Conservation (phyloP, 257 asterid genomes). For the Agastache rugosa region DNA sequence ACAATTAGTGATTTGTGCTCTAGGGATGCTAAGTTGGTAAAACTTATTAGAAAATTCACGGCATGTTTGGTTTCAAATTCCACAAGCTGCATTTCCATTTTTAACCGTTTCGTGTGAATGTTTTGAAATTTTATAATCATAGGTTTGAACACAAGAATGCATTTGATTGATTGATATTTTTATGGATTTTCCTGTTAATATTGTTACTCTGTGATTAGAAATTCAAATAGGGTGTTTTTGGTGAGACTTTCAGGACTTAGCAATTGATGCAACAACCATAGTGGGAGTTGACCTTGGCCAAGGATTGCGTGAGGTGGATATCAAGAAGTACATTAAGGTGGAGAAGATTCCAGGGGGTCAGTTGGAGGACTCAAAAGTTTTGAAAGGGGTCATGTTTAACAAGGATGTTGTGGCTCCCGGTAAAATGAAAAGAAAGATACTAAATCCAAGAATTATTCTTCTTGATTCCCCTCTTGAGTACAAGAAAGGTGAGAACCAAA, state of each 20-base stretch:
- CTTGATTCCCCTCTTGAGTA: conserved; percentile 94
- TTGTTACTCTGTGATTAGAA: not conserved
- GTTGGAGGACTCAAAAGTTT: conserved; percentile 90
- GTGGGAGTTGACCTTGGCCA: conserved; percentile 92
- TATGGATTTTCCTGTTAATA: not conserved
- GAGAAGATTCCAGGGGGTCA: conserved; percentile 98
- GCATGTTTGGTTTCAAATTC: not conserved
- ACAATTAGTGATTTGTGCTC: not conserved
- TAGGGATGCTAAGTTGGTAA: not conserved
- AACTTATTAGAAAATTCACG: not conserved
- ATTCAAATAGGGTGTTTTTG: conserved; percentile 24
- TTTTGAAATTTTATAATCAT: not conserved
- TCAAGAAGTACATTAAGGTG: conserved; percentile 90
- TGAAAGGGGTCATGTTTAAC: conserved; percentile 93
- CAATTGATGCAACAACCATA: conserved; percentile 83
- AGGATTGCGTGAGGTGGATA: conserved; percentile 93
- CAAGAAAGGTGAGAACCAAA: conserved; percentile 99
- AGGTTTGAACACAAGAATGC: not conserved
- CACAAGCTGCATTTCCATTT: not conserved
- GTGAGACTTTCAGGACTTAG: conserved; percentile 71
- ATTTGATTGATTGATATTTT: not conserved
- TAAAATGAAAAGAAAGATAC: conserved; percentile 88
- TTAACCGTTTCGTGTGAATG: not conserved
- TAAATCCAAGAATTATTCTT: conserved; percentile 89
- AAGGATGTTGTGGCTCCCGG: conserved; percentile 98